Conservation (phyloP, 2,329 filamentous ascomycete genomes). For the Cladophialophora yegresii region DNA sequence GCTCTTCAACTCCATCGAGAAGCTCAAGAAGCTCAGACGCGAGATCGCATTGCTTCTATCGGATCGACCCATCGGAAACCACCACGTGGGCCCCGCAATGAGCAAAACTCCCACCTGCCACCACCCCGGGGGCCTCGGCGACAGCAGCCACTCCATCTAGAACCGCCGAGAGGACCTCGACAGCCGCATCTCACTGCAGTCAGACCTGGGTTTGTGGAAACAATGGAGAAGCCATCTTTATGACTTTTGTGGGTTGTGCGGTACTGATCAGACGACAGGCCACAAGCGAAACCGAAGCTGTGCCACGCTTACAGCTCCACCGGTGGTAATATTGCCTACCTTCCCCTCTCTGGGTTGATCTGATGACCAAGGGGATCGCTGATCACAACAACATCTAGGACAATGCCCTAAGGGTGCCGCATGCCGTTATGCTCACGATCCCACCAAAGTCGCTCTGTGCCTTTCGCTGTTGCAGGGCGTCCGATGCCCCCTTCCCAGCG, state of each 20-base stretch:
- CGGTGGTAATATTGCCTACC: slow-evolving; percentile 14
- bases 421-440: slow-evolving; percentile 82
- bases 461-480: slow-evolving; percentile 81
- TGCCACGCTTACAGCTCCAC: slow-evolving; percentile 19
- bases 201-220: neutral
- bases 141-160: neutral
- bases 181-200: neutral
- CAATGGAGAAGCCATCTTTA: neutral
- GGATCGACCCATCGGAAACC: neutral
- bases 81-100: neutral
- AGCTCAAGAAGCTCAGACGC: neutral
- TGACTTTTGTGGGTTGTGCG: neutral
- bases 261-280: neutral
- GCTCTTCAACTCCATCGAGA: neutral
- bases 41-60: neutral
- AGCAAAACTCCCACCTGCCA: neutral
- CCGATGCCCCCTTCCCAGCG: slow-evolving; percentile 61
- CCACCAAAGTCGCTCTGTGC: slow-evolving; percentile 84
- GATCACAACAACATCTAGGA: slow-evolving; percentile 58
- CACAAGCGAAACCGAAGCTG: neutral
- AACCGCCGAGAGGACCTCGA: neutral
- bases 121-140: neutral
- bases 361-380: neutral
- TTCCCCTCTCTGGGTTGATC: neutral
- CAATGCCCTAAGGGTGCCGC: slow-evolving; percentile 77